Base-by-base conservation (phyloP, 768 basidiomycete species). In the Neoboletus magnificus region DNA sequence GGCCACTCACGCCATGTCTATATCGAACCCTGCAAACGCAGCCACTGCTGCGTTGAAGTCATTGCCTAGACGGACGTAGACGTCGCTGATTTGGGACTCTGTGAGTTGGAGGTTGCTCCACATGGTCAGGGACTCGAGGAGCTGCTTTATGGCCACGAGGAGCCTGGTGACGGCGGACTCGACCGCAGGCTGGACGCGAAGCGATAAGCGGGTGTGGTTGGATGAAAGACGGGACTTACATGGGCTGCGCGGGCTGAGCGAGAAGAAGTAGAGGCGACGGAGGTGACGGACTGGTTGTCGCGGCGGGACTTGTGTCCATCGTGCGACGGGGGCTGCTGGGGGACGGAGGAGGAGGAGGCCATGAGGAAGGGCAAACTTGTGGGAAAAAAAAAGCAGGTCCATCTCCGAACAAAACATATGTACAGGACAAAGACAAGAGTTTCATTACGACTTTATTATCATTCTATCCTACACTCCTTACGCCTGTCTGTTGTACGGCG, bases 51-150 rank as follows among this genome's bases (percentile, higher is more conserved):
- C 82, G 67, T 98, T 98, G 78, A 99, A 98, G 68, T 97, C 95
- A 72, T 98, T 98, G 23, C 97, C 97, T 23, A 99, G 79, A 52
- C 86, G 84, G 51, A 99, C 97, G 72, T 99, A 99, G 51, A 97
- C 91, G 71, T 98, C 93, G 79, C 94, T 97, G 68, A 99, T 93
- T 62, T 90, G 79, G 41, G 72, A 74, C 68, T 96, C 93, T 54
- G 84, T 78, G 63, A 89, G 79, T 63, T 84, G 79, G 57, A 81
- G 72, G 55, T 78, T 78, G 70, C 89, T 91, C 93, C 93, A 97
- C 74, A 82, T 75, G 7, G 90, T 92, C 52, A 97, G 79, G 1
- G 89, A 80, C 69, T 97, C 94, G 36, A 99, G 79, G n/a, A 99
- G 83, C 59, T 91, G 84, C 70, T 98, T 96, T 60, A 98, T 98